Evolutionary conservation across 768 basidiomycete species (phyloP).

Genomic region (Russula earlei): DNA sequence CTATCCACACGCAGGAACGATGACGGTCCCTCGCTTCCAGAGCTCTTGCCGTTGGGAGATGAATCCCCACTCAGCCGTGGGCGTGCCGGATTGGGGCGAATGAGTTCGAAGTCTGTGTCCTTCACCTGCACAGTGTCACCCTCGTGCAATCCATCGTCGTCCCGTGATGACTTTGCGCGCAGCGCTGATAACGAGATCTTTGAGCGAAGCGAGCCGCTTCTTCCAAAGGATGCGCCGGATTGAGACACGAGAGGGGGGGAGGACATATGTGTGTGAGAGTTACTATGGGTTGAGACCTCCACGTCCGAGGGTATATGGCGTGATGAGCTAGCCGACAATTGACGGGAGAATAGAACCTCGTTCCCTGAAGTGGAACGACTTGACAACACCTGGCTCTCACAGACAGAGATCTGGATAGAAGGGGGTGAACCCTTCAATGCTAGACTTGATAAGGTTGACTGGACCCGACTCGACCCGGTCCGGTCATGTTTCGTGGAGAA

Average conservation of each 20-base stretch:
- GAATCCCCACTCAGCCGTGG: slow-evolving; percentile 49
- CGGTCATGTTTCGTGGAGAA: background rate
- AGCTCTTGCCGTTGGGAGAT: slow-evolving; percentile 13
- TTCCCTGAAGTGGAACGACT: background rate
- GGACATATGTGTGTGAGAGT: slow-evolving; percentile 29
- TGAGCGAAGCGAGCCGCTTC: slow-evolving; percentile 35
- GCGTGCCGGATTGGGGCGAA: slow-evolving; percentile 48
- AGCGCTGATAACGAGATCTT: slow-evolving; percentile 66
- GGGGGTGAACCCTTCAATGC: background rate
- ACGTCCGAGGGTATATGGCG: slow-evolving; percentile 17
- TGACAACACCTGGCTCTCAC: background rate
- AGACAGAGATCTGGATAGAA: slow-evolving; percentile 2
- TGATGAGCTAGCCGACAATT: slow-evolving; percentile 13
- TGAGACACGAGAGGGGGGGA: slow-evolving; percentile 34
- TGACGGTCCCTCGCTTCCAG: slow-evolving; percentile 11
- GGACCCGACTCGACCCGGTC: background rate
- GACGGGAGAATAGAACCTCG: background rate
- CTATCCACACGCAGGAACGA: slow-evolving; percentile 27
- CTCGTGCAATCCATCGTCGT: slow-evolving; percentile 27
- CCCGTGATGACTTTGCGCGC: slow-evolving; percentile 32
- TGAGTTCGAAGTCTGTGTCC: slow-evolving; percentile 75
- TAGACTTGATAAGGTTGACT: background rate
- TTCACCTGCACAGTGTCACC: slow-evolving; percentile 54
- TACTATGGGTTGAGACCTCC: slow-evolving; percentile 29
- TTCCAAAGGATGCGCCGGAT: slow-evolving; percentile 27